phyloP scores from a whole-genome alignment of 768 basidiomycete species.

The Podaxis sp. region DNA sequence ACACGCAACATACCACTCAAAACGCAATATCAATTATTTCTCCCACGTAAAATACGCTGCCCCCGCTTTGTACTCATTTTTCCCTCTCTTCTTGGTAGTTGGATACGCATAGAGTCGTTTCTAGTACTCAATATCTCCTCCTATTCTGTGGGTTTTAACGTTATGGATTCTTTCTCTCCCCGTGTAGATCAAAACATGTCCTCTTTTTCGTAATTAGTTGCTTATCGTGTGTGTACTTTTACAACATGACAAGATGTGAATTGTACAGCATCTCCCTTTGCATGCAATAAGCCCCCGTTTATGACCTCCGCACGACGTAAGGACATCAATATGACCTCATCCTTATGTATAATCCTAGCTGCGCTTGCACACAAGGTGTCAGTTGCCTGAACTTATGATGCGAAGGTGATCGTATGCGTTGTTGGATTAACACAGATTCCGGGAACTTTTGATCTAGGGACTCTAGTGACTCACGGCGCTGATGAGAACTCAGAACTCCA shows the following conservation, averaged over 20 bases:
- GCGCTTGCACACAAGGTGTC: too few species aligned
- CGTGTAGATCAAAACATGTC: neutral
- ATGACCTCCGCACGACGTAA: neutral
- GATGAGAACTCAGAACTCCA: too few species aligned
- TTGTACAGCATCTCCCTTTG: too few species aligned
- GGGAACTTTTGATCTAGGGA: too few species aligned
- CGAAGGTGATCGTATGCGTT: neutral
- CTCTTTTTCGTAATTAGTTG: neutral
- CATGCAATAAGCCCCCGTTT: neutral
- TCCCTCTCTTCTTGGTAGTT: neutral
- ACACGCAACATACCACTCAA: slow-evolving; percentile 2
- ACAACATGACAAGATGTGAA: neutral
- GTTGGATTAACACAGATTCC: neutral
- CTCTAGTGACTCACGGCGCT: too few species aligned
- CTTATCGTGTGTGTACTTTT: slow-evolving; percentile 7
- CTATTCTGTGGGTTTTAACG: slow-evolving; percentile 1
- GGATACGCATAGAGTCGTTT: slow-evolving; percentile 4
- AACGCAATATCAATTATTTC: slow-evolving; percentile 3
- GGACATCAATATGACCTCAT: neutral
- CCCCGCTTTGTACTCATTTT: neutral
- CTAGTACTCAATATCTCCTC: slow-evolving; percentile 2
- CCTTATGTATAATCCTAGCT: neutral
- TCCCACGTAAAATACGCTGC: slow-evolving; percentile 2
- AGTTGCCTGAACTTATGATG: too few species aligned
- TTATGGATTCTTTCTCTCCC: neutral